Evolutionary conservation across 2,329 filamentous ascomycete species (phyloP).

Genomic region (Pleomassaria siparia): DNA sequence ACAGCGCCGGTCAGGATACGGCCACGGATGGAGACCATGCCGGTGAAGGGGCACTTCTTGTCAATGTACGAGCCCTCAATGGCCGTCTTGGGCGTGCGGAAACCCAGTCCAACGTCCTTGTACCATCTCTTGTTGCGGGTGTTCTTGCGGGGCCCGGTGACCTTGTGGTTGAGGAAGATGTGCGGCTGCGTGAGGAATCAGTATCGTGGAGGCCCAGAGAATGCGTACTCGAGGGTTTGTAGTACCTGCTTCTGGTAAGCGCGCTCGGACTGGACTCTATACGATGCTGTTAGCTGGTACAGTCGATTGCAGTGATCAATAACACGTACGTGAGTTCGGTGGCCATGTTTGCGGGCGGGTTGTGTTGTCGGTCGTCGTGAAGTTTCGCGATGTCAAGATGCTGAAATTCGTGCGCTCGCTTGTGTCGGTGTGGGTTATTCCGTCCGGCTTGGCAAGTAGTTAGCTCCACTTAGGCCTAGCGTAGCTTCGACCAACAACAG

Average conservation of each 20-base stretch:
- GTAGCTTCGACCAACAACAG: background rate
- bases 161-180: slow-evolving; percentile 99
- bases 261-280: slow-evolving; percentile 99
- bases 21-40: slow-evolving; percentile 98
- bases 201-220: slow-evolving; percentile 21
- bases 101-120: slow-evolving; percentile 99
- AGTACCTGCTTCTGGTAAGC: slow-evolving; percentile 84
- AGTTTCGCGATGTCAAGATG: slow-evolving; percentile 14
- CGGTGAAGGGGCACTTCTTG: slow-evolving; percentile 99
- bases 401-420: slow-evolving; percentile 12
- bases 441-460: background rate
- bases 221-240: slow-evolving; percentile 17
- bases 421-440: slow-evolving; percentile 8
- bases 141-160: slow-evolving; percentile 62
- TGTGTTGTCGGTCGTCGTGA: slow-evolving; percentile 35
- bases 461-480: background rate
- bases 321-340: slow-evolving; percentile 47
- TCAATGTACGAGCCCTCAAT: slow-evolving; percentile 99
- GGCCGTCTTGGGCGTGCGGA: slow-evolving; percentile 96
- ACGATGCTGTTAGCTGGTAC: slow-evolving; percentile 38
- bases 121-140: slow-evolving; percentile 77
- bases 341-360: slow-evolving; percentile 45
- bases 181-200: slow-evolving; percentile 71
- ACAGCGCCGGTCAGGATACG: slow-evolving; percentile 99
- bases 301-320: slow-evolving; percentile 5